These are phyloP conservation scores for Triticum turgidum DNA, from an alignment of 176 grass and related monocot genomes.

Conservation along the genomic window DNA sequence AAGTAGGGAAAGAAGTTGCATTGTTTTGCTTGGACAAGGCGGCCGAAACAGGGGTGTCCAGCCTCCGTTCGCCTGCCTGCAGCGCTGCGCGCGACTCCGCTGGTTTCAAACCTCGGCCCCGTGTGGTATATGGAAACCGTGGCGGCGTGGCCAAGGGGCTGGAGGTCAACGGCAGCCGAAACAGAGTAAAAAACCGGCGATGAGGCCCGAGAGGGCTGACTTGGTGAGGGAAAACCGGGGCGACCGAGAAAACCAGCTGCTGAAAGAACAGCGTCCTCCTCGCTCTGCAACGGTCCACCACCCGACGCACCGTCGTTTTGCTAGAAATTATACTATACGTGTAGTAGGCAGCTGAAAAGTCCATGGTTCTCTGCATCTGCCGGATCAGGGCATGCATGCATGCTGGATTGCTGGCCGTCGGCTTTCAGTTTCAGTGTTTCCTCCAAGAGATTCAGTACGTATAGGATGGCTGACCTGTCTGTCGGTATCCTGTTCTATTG, in stretches of 20 bases:
- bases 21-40: background rate
- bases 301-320: background rate
- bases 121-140: background rate
- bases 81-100: background rate
- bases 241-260: background rate
- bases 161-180: background rate
- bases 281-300: too few species aligned
- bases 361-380: background rate
- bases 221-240: background rate
- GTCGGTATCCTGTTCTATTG: too few species aligned
- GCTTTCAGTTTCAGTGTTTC: background rate
- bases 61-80: background rate
- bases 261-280: background rate
- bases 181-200: background rate
- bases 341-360: background rate
- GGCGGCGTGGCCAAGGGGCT: background rate
- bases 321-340: too few species aligned
- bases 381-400: background rate
- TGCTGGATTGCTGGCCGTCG: background rate
- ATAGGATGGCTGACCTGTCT: too few species aligned
- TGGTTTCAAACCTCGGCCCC: background rate
- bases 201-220: background rate
- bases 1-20: background rate
- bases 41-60: background rate
- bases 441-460: too few species aligned